Percentiles rank a stretch among this genome's conserved stretches.
phyloP scores from a whole-genome alignment of 129 eudicot genomes.

The Flaveria trinervia region DNA sequence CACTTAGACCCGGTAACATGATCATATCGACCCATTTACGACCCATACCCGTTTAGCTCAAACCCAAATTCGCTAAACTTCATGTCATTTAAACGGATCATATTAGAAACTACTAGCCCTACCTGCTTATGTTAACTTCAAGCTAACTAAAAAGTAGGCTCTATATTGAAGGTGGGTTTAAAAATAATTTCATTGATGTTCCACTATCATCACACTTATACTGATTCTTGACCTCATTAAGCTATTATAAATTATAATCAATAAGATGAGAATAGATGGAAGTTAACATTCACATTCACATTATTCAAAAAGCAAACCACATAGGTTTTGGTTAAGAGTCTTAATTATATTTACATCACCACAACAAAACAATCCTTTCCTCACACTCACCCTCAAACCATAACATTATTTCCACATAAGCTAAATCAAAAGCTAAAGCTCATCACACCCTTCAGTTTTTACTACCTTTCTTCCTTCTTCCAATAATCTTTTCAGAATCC shows the following conservation, averaged over 20 bases:
- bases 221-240: not conserved
- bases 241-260: not conserved
- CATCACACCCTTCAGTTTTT: conserved; percentile 28
- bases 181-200: too few relatives aligned
- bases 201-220: not conserved
- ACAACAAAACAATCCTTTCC: conserved; percentile 16
- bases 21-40: too few relatives aligned
- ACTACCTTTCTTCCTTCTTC: conserved; percentile 53
- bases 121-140: not conserved
- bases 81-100: not conserved
- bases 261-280: not conserved
- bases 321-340: conserved; percentile 10
- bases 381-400: conserved; percentile 18
- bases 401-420: conserved; percentile 30
- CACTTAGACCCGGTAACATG: too few relatives aligned
- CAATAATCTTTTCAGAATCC: conserved; percentile 60
- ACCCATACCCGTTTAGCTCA: too few relatives aligned
- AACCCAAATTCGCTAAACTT: too few relatives aligned
- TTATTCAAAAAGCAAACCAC: conserved; percentile 27
- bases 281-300: not conserved
- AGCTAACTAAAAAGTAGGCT: not conserved
- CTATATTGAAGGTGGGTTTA: too few relatives aligned
- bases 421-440: conserved; percentile 9
- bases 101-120: too few relatives aligned
- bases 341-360: conserved; percentile 23